These are phyloP conservation scores for Carex cristatella DNA, from an alignment of 176 grass and related monocot genomes.

Conservation along the genomic window DNA sequence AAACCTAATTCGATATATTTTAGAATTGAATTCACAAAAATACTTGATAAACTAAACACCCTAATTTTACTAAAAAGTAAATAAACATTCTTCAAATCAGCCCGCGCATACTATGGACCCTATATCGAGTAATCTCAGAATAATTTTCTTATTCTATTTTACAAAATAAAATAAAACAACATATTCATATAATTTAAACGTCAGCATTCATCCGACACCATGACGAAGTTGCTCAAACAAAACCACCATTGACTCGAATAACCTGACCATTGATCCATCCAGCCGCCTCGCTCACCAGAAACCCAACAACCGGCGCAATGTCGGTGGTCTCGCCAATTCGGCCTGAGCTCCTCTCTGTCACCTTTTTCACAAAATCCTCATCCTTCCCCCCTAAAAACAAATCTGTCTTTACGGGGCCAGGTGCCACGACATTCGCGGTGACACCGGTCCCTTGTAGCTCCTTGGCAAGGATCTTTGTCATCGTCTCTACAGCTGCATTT, in stretches of 20 bases:
- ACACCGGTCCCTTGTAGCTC: constrained; percentile 44
- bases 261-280: constrained; percentile 60
- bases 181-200: neutral
- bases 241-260: constrained; percentile 54
- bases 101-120: too few relatives aligned
- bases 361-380: constrained; percentile 32
- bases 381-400: constrained; percentile 52
- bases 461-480: constrained; percentile 57
- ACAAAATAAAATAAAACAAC: neutral
- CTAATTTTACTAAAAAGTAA: too few relatives aligned
- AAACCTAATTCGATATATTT: too few relatives aligned
- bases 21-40: too few relatives aligned
- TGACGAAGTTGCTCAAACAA: constrained; percentile 24
- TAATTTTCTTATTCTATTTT: neutral
- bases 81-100: too few relatives aligned
- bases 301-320: constrained; percentile 54
- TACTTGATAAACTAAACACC: too few relatives aligned
- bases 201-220: neutral
- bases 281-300: constrained; percentile 35
- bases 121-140: too few relatives aligned
- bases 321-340: constrained; percentile 43
- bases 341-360: constrained; percentile 31
- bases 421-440: constrained; percentile 65
- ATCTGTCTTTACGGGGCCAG: constrained; percentile 44
- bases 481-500: constrained; percentile 50